Base-by-base conservation (phyloP, 306 rosid species). In the Inga laurina region DNA sequence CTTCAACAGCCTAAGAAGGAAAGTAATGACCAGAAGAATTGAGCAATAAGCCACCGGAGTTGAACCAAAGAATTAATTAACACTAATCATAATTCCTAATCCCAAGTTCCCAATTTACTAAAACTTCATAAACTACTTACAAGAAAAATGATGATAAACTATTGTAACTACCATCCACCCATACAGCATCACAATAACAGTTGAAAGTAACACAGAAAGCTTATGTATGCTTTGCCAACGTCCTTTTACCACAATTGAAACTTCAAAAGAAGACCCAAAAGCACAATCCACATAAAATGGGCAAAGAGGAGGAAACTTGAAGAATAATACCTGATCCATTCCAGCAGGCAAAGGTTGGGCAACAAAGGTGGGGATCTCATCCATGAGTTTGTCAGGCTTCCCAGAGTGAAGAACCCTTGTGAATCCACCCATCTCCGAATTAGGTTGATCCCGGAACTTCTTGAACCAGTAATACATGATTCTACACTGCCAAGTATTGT, bases 321-420 rank as follows among this genome's bases (percentile, higher is more conserved):
- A 51, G 4, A 43, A 51, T 51, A 54, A 3, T 37, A 57, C 99
- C 97, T 75, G 97, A 90, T 97, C 99, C 97, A 90, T 89, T 37
- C 99, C 99, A 66, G 94, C 81, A 44, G 99, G 98, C 46, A 97
- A 83, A 87, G 99, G 99, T 89, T 97, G 93, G 39, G 99, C 99
- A 88, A 97, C 85, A 72, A 97, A 97, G 37, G 99, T 97, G 44
- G 99, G 99, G 91, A 97, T 97, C 91, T 97, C 99, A 48, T 89
- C 88, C 97, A 92, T 94, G 83, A 81, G 85, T 75, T 86, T 44
- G 32, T 97, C 99, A 41, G 97, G 84, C 79, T 91, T 91, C 37
- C 99, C 99, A 10, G 97, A 92, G 70, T 97, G 99, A 74, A 97
- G 83, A 79, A 97, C 92, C 91, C 99, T 82, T 0, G 99, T 97